phyloP scores from a whole-genome alignment of 2,329 filamentous ascomycete genomes.

The Penicillium sp. region DNA sequence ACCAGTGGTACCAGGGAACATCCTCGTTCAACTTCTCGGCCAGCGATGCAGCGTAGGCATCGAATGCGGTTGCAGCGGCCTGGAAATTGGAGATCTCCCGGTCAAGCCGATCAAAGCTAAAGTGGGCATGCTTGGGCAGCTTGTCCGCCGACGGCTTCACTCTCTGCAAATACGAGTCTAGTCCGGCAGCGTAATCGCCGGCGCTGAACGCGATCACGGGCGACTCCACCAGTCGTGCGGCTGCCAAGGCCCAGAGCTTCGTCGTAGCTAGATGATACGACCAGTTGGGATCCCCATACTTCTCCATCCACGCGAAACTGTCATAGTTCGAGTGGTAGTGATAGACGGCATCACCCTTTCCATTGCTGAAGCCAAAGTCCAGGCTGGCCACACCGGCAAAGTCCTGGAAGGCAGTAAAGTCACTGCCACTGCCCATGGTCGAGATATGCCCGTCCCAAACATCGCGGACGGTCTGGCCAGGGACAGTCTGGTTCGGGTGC shows the following conservation, averaged over 20 bases:
- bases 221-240: constrained; percentile 64
- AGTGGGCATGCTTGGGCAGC: constrained; percentile 30
- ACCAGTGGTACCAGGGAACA: constrained; percentile 79
- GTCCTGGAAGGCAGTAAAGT: constrained; percentile 76
- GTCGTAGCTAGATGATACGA: constrained; percentile 66
- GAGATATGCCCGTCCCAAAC: constrained; percentile 65
- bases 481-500: constrained; percentile 73
- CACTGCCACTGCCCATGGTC: constrained; percentile 73
- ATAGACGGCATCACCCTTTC: constrained; percentile 57
- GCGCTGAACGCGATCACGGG: constrained; percentile 68
- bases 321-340: constrained; percentile 88
- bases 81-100: constrained; percentile 54
- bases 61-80: constrained; percentile 55
- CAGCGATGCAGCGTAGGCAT: constrained; percentile 54
- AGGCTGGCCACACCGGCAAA: constrained; percentile 68
- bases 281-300: constrained; percentile 69
- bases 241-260: constrained; percentile 65
- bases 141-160: constrained; percentile 35
- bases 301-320: constrained; percentile 81
- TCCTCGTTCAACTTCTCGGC: constrained; percentile 54
- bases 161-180: constrained; percentile 51
- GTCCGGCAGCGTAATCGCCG: constrained; percentile 63
- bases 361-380: constrained; percentile 62
- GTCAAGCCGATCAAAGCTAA: constrained; percentile 54
- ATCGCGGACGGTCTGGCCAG: constrained; percentile 71